These are phyloP conservation scores for Mycosphaerella arachidis DNA, from an alignment of 2,329 filamentous ascomycete genomes.

Conservation along the genomic window DNA sequence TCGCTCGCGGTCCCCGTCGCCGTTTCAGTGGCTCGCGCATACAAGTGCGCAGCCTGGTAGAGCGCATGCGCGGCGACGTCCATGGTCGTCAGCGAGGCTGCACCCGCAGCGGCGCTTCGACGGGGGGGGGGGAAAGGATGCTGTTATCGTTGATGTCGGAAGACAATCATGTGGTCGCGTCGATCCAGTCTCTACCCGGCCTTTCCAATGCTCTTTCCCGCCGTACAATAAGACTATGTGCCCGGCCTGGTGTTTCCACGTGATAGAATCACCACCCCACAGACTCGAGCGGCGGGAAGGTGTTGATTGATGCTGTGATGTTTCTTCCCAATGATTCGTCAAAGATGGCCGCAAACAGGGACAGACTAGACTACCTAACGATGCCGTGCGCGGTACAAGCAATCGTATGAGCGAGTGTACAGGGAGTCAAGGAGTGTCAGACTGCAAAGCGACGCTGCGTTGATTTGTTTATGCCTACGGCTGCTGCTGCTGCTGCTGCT, in stretches of 20 bases:
- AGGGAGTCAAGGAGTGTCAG: background rate
- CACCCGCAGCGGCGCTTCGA: slow-evolving; percentile 3
- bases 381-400: background rate
- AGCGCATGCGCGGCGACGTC: slow-evolving; percentile 38
- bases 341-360: background rate
- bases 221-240: background rate
- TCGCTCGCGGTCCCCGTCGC: slow-evolving; percentile 20
- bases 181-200: background rate
- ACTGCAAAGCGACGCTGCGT: background rate
- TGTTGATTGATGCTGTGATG: background rate
- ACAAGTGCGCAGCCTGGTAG: slow-evolving; percentile 40
- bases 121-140: background rate
- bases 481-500: no score
- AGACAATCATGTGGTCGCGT: background rate
- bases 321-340: background rate
- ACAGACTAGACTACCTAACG: no score
- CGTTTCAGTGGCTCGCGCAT: slow-evolving; percentile 41
- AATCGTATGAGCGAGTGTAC: background rate
- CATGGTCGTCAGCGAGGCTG: slow-evolving; percentile 33
- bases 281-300: background rate
- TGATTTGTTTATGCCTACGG: background rate
- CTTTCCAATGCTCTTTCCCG: slow-evolving; percentile 2
- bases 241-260: background rate
- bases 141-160: slow-evolving; percentile 1
- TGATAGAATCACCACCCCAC: no score